Evolutionary conservation across 768 basidiomycete species (phyloP), one percentile per base, ranked within the genome.

Genomic region (Pulveroboletus sp.): DNA sequence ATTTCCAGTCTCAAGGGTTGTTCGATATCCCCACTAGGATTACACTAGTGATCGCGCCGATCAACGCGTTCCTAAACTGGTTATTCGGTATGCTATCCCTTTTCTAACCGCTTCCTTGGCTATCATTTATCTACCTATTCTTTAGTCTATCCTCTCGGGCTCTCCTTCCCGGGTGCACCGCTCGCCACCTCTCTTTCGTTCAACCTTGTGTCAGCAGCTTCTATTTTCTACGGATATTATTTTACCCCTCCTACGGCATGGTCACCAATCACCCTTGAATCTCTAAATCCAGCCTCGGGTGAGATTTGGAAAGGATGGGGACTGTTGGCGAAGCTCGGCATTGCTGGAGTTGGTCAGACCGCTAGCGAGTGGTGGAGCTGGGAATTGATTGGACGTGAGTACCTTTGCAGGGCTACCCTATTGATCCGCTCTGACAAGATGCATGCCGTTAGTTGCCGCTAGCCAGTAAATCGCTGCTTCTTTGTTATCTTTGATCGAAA

Each of bases 321-420:
- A 1, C 67, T 87, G 8, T 66, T 97, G 35, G 73, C 85, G 6
- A 81, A 79, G 36, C 75, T 98, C 0, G 91, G 94, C 0, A 58
- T 94, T 4, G 88, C 89, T 10, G 94, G 95, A 10, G 81, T 91
- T 19, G 47, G 83, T 1, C 91, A 93, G 65, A 85, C 81, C 4
- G 90, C 90, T 1, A 84, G 82, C 4, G 95, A 97, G 67, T 98
- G 94, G 95, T 97, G 94, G 93, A 85, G 87, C 33, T 95, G 95
- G 95, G 94, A 97, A 68, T 76, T 92, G 6, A 68, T 88, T 27
- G 85, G 84, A 20, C 70, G 66, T 67, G 47, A 56, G 66, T 58
- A 6, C n/a, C 19, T 32, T 19, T 38, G 24, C 10, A 10, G 1
- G 14, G 0, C 37, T 31, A 16, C 39, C 17, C 40, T 14, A 16